Evolutionary conservation across 2,329 filamentous ascomycete species (phyloP), one percentile per base, ranked within the genome.

Genomic region (Colletotrichum caudatum): DNA sequence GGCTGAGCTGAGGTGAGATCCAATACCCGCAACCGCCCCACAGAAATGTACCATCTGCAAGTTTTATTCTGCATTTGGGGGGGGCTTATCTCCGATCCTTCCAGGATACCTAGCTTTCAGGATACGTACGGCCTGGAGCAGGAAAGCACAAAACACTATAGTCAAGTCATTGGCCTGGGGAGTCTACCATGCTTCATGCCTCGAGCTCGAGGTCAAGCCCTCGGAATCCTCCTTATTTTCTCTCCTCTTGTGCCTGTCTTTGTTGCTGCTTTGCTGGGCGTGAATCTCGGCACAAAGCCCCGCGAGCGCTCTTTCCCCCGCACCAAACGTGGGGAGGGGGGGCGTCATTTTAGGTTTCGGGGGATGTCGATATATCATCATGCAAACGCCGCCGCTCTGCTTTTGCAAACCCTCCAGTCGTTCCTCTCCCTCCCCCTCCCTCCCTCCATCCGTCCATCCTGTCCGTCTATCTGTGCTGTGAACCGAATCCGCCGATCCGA

Each of bases 311-410:
- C 44, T 57, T 2, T 67, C 50, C 66, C 69, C 69, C 69, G 69
- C 69, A 71, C 37, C 53, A 26, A 57, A 29, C 44, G 57, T 46
- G 44, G n/a, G 26, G 23, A n/a, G 11, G 9, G 39, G 56, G 54
- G 62, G 56, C 14, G 62, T 66, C 37, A 7, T n/a, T 39, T 39
- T 33, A 61, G n/a, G 6, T n/a, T 26, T 70, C 67, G 67, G 67
- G 56, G 67, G 67, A 66, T 54, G 67, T 70, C 67, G 56, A 29
- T 70, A 56, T 70, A 70, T 66, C 62, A 29, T 12, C 2, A n/a
- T 61, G 48, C 67, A 70, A 70, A 70, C 62, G 67, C 67, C 67
- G 67, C 67, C 67, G 60, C 39, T 8, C 26, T 18, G 48, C 26
- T 26, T 23, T 48, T 50, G 1, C 20, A 16, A 50, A 9, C 35